These are phyloP conservation scores for Picocystis sp. DNA, from an alignment of 163 green algal species.

Conservation along the genomic window DNA sequence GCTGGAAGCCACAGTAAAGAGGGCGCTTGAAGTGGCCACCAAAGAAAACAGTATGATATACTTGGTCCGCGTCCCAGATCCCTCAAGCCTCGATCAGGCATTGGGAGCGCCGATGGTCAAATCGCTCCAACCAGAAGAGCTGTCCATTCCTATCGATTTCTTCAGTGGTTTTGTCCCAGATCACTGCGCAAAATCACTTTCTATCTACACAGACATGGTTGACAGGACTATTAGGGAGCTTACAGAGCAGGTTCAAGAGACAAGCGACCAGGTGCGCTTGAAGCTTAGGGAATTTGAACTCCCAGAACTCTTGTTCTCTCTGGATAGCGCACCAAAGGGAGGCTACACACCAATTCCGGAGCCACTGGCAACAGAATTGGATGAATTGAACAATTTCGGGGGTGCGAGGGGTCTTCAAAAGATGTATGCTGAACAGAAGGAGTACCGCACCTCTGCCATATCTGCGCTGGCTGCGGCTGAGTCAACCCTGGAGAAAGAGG, in stretches of 20 bases:
- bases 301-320: constrained; percentile 17
- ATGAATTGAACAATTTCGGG: too few species aligned
- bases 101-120: constrained; percentile 53
- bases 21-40: not conserved
- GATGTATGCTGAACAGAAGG: too few species aligned
- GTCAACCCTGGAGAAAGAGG: constrained; percentile 25
- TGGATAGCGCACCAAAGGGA: too few species aligned
- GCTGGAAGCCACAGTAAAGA: not conserved
- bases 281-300: constrained; percentile 47
- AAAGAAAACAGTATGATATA: constrained; percentile 82
- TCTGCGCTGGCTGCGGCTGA: constrained; percentile 25
- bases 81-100: constrained; percentile 18
- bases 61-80: constrained; percentile 38
- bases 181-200: constrained; percentile 55
- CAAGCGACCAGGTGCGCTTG: constrained; percentile 63
- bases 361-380: too few species aligned
- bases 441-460: too few species aligned
- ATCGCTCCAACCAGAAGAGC: constrained; percentile 16
- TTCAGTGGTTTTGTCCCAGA: constrained; percentile 74
- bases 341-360: too few species aligned
- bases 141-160: constrained; percentile 30
- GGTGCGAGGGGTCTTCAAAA: too few species aligned
- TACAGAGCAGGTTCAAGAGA: constrained; percentile 42
- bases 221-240: constrained; percentile 47
- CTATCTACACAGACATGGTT: constrained; percentile 75